A percentile compares a stretch with the other conserved stretches of the same genome.
phyloP scores from a whole-genome alignment of 306 rosid genomes.

The Cucumis sativus region Cucumber_9930_V3 NC_026657.2:10728001-10728500 shows the following conservation, averaged over 20 bases:
- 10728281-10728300: constrained; percentile 27
- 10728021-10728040: constrained; percentile 15
- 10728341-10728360: constrained; percentile 14
- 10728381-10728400: constrained; percentile 31
- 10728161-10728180: constrained; percentile 22
- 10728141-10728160: not conserved
- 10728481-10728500: constrained; percentile 3
- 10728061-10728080: constrained; percentile 92
- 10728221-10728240: not conserved
- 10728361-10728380: constrained; percentile 38
- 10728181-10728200: constrained; percentile 8
- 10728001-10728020: not conserved
- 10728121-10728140: constrained; percentile 3
- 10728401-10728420: constrained; percentile 26
- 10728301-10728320: constrained; percentile 51
- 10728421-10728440: constrained; percentile 33
- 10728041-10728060: constrained; percentile 46
- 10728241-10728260: not conserved
- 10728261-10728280: not conserved
- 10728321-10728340: constrained; percentile 25
- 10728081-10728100: constrained; percentile 86
- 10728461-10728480: constrained; percentile 34
- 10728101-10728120: constrained; percentile 43
- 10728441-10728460: constrained; percentile 49
- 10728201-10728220: constrained; percentile 4